Evolutionary conservation across 2,329 filamentous ascomycete species (phyloP).

Genomic region (Monosporascus sp.): DNA sequence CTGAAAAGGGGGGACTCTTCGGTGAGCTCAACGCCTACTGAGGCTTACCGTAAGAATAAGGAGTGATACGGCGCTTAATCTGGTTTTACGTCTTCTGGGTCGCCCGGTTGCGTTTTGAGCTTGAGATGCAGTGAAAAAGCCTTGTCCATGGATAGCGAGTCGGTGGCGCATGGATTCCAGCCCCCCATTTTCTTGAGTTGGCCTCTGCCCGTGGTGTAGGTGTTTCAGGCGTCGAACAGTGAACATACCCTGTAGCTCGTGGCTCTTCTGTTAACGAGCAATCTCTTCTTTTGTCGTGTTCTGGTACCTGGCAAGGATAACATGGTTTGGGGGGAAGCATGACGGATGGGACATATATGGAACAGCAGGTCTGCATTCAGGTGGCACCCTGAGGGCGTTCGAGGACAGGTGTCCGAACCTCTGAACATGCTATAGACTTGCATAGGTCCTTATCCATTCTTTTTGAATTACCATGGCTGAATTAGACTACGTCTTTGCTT

Average conservation of each 20-base stretch:
- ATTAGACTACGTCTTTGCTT: constrained; percentile 8
- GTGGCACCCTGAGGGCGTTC: not conserved
- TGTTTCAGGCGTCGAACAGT: not conserved
- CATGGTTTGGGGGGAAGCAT: not conserved
- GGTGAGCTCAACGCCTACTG: constrained; percentile 4
- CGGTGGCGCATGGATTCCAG: not conserved
- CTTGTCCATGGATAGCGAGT: no score
- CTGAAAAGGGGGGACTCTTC: constrained; percentile 7
- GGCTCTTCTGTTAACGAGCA: not conserved
- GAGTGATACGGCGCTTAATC: not conserved
- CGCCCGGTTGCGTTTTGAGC: no score
- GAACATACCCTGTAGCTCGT: not conserved
- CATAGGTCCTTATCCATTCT: no score
- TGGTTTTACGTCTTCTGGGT: no score
- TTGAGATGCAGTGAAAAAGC: no score
- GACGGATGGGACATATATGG: not conserved
- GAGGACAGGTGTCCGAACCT: no score
- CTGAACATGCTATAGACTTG: no score
- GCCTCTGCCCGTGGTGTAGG: not conserved
- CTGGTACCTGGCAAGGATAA: not conserved
- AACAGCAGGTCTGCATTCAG: not conserved
- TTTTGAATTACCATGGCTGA: constrained; percentile 2
- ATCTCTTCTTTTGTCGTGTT: not conserved
- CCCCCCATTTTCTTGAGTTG: not conserved
- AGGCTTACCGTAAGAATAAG: not conserved